These are phyloP conservation scores for Ogataea nonfermentans DNA, from an alignment of 805 yeast genomes.

Conservation along the genomic window DNA sequence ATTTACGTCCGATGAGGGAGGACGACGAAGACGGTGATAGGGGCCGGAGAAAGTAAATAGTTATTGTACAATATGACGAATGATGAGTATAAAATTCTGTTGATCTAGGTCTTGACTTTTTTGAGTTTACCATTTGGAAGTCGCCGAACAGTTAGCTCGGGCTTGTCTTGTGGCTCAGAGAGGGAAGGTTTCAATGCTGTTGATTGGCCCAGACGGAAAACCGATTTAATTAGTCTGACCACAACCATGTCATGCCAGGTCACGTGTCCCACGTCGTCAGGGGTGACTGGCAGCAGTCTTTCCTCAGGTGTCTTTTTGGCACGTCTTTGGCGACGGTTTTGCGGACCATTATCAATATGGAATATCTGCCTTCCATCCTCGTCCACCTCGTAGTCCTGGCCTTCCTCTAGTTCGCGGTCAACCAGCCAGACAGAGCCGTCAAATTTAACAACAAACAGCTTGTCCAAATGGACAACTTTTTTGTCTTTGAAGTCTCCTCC, in stretches of 20 bases:
- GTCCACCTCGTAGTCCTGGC: slow-evolving; percentile 23
- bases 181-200: not conserved
- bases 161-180: slow-evolving; percentile 1
- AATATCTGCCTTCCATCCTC: slow-evolving; percentile 20
- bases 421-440: slow-evolving; percentile 56
- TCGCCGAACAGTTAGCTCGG: slow-evolving; percentile 36
- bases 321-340: slow-evolving; percentile 20
- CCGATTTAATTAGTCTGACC: slow-evolving; percentile 38
- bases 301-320: slow-evolving; percentile 24
- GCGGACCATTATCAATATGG: slow-evolving; percentile 11
- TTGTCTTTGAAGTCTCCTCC: slow-evolving; percentile 43
- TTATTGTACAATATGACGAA: slow-evolving; percentile 15
- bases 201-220: slow-evolving; percentile 39
- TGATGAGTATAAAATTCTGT: not conserved
- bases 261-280: slow-evolving; percentile 48
- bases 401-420: slow-evolving; percentile 39
- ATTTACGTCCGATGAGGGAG: slow-evolving; percentile 38
- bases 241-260: slow-evolving; percentile 45
- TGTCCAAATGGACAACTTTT: slow-evolving; percentile 43
- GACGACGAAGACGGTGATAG: slow-evolving; percentile 13
- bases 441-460: slow-evolving; percentile 52
- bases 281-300: slow-evolving; percentile 41
- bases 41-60: slow-evolving; percentile 18
- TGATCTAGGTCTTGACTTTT: slow-evolving; percentile 2
- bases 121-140: slow-evolving; percentile 61